These are phyloP conservation scores for Epicoccum sorghinum DNA, from an alignment of 2,329 filamentous ascomycete species.

Conservation along the genomic window DNA sequence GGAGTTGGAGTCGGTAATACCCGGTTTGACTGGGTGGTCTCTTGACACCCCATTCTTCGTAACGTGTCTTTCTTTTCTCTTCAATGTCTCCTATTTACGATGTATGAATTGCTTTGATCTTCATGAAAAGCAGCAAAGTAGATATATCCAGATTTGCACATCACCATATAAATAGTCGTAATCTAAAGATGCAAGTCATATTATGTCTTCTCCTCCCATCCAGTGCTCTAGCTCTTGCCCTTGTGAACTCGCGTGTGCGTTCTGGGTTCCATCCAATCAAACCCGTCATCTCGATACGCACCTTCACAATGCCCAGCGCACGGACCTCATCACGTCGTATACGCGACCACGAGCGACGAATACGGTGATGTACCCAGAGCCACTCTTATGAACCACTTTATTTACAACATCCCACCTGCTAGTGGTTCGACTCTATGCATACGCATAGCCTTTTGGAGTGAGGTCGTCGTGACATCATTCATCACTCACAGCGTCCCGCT, in stretches of 20 bases:
- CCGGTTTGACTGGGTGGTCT: not conserved
- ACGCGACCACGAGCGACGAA: not conserved
- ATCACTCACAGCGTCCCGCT: not conserved
- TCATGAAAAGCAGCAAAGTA: conserved; percentile 8
- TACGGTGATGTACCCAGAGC: not conserved
- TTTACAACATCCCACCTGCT: not conserved
- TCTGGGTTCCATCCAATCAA: not conserved
- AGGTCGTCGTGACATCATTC: conserved; percentile 19
- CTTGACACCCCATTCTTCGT: not conserved
- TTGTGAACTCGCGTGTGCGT: too few relatives aligned
- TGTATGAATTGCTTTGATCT: conserved; percentile 2
- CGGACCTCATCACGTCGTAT: not conserved
- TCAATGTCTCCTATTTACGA: conserved; percentile 4
- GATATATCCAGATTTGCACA: conserved; percentile 18
- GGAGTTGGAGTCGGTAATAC: too few relatives aligned
- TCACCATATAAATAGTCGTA: conserved; percentile 11
- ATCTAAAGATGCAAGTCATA: conserved; percentile 6
- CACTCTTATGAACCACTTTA: not conserved
- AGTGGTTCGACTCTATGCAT: conserved; percentile 1
- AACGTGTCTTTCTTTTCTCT: conserved; percentile 10
- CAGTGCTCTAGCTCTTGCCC: too few relatives aligned
- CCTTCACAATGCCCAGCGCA: conserved; percentile 1
- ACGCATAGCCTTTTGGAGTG: conserved; percentile 1
- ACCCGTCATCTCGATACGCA: not conserved
- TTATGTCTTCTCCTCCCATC: not conserved